phyloP scores from a whole-genome alignment of 331 rosid genomes.

The Rhamnella rubrinervis region DNA sequence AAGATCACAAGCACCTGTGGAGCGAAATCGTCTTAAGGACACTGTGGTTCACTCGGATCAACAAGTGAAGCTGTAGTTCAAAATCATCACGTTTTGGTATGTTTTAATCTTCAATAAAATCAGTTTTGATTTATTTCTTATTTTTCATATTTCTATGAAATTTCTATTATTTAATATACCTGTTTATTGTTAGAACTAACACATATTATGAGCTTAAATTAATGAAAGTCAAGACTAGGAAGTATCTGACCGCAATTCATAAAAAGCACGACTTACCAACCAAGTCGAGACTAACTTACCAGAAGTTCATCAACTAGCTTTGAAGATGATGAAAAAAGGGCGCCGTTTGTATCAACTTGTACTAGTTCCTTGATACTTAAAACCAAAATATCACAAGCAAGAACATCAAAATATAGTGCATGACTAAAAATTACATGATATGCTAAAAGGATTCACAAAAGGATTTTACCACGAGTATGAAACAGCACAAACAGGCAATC shows the following conservation, averaged over 20 bases:
- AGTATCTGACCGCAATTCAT: background rate
- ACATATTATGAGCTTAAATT: background rate
- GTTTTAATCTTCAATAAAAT: no score
- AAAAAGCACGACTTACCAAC: background rate
- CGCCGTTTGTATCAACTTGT: slow-evolving; percentile 73
- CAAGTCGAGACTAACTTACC: slow-evolving; percentile 43
- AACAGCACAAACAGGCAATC: slow-evolving; percentile 96
- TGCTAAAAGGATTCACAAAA: slow-evolving; percentile 1
- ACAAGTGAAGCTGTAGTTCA: no score
- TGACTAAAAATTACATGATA: slow-evolving; percentile 4
- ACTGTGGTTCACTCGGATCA: no score
- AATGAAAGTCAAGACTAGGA: background rate
- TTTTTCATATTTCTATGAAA: no score
- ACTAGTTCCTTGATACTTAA: slow-evolving; percentile 85
- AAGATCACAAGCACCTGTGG: no score
- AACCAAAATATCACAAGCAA: slow-evolving; percentile 19
- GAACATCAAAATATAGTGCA: slow-evolving; percentile 12
- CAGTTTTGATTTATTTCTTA: no score
- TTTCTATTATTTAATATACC: no score
- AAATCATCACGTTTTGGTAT: no score
- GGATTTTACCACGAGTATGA: slow-evolving; percentile 82
- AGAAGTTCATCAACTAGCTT: slow-evolving; percentile 92
- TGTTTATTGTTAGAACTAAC: no score
- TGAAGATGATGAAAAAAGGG: slow-evolving; percentile 83
- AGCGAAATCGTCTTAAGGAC: no score